These are phyloP conservation scores for Ustilago nuda DNA, from an alignment of 1,284 basidiomycete species.

Conservation along the genomic window DNA sequence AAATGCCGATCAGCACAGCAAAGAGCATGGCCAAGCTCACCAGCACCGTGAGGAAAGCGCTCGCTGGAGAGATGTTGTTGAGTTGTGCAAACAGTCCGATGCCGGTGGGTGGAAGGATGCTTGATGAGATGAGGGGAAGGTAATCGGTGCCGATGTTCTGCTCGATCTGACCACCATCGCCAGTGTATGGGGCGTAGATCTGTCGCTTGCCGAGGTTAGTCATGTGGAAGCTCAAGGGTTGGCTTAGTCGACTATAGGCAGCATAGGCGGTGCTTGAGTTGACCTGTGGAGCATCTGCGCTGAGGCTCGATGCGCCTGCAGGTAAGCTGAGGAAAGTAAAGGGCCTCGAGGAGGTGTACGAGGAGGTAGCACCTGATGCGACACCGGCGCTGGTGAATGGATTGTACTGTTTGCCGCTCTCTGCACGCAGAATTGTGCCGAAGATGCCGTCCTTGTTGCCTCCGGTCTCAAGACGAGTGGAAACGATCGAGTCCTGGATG, in stretches of 20 bases:
- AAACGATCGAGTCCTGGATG: conserved; percentile 82
- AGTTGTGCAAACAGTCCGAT: conserved; percentile 58
- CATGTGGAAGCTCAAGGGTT: conserved; percentile 35
- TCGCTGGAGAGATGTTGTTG: conserved; percentile 59
- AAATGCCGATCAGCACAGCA: conserved; percentile 44
- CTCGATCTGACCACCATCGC: conserved; percentile 57
- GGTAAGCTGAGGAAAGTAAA: conserved; percentile 28
- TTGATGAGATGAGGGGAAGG: conserved; percentile 50
- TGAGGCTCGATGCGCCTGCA: not conserved
- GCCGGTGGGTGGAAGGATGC: conserved; percentile 43
- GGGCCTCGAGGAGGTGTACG: conserved; percentile 20
- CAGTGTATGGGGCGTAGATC: conserved; percentile 65
- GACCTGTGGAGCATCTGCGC: not conserved
- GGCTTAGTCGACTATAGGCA: conserved; percentile 21
- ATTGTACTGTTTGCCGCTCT: conserved; percentile 53
- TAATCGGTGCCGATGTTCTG: conserved; percentile 26
- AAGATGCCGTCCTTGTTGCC: conserved; percentile 73
- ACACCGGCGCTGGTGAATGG: conserved; percentile 45
- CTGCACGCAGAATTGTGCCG: conserved; percentile 45
- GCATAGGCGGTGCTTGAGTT: conserved; percentile 17
- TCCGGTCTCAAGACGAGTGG: conserved; percentile 83
- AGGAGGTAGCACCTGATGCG: conserved; percentile 14
- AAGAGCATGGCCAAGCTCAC: conserved; percentile 60
- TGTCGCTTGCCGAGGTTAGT: conserved; percentile 49
- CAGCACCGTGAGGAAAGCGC: conserved; percentile 64